Base-by-base conservation (phyloP, 257 asterid species). In the Gentiana macrophylla region DNA sequence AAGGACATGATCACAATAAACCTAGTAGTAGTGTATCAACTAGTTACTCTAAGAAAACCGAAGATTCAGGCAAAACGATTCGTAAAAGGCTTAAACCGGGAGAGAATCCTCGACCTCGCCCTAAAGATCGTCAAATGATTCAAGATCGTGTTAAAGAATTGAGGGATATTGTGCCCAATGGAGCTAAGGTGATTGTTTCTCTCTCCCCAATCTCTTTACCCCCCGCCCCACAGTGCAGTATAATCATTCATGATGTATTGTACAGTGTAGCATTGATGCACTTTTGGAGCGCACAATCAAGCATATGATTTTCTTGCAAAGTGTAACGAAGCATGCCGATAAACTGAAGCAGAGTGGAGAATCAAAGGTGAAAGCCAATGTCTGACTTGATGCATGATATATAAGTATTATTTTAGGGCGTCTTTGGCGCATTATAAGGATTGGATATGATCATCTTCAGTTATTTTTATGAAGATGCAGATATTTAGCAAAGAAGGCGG, bases 251-350 rank as follows among this genome's bases (percentile, higher is more conserved):
- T 70, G 41, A n/a, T 73, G 53, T 72, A 62, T 53, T 62, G 52
- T 58, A 70, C 97, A 91, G 98, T 87, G 98, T 69, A 91, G 98
- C 82, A 87, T 91, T 24, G 98, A 91, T 73, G 80, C 96, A 54
- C 94, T 91, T 47, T 69, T 91, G 58, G 98, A 91, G 74, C 89
- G 95, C 37, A 87, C 98, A 5, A 87, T 91, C 72, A 91, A 91
- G 55, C 96, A 91, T 60, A 80, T 91, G 98, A 80, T 79, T 64
- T 90, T 86, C 84, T 68, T 90, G 83, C 97, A 86, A 77, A 86
- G 97, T 53, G 94, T 90, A 50, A 67, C 89, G 9, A 87, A 82
- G 67, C 96, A 91, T 60, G 94, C 95, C 2, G 95, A 87, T 79
- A 83, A 87, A 74, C 86, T 91, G 49, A 84, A 84, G 75, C 88